Evolutionary conservation across 1,284 basidiomycete species (phyloP).

Genomic region (Malassezia arunalokei): DNA sequence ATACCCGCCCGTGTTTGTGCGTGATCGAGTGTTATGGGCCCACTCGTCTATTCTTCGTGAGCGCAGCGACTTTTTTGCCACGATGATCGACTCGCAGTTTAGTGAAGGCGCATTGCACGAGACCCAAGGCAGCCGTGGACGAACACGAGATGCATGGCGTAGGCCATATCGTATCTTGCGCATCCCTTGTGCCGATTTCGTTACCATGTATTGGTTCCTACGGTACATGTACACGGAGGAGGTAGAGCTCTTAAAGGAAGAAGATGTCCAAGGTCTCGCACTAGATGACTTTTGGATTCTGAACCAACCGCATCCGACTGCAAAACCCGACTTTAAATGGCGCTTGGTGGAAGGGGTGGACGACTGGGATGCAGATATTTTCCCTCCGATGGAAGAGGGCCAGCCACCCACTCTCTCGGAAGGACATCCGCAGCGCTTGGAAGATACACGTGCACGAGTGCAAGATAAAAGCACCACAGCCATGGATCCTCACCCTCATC

Average conservation of each 20-base stretch:
- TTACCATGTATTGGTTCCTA: constrained; percentile 68
- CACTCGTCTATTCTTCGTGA: constrained; percentile 51
- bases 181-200: constrained; percentile 69
- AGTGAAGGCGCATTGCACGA: constrained; percentile 24
- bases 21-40: constrained; percentile 57
- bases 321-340: constrained; percentile 13
- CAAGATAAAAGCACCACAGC: not conserved
- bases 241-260: constrained; percentile 37
- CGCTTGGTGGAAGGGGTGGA: not conserved
- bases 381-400: constrained; percentile 1
- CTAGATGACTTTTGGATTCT: constrained; percentile 35
- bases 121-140: not conserved
- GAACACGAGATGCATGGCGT: not conserved
- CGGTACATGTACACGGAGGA: constrained; percentile 66
- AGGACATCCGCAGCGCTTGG: not conserved
- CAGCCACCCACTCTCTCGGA: constrained; percentile 8
- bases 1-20: constrained; percentile 23
- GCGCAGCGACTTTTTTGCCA: constrained; percentile 66
- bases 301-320: constrained; percentile 5
- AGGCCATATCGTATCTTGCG: constrained; percentile 51
- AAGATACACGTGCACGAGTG: not conserved
- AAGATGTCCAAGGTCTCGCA: constrained; percentile 32
- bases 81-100: constrained; percentile 61
- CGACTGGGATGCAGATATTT: constrained; percentile 1
- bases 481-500: constrained; percentile 63